Evolutionary conservation across 768 basidiomycete species (phyloP), one percentile per base, ranked within the genome.

Genomic region (Hygrocybe punicea): DNA sequence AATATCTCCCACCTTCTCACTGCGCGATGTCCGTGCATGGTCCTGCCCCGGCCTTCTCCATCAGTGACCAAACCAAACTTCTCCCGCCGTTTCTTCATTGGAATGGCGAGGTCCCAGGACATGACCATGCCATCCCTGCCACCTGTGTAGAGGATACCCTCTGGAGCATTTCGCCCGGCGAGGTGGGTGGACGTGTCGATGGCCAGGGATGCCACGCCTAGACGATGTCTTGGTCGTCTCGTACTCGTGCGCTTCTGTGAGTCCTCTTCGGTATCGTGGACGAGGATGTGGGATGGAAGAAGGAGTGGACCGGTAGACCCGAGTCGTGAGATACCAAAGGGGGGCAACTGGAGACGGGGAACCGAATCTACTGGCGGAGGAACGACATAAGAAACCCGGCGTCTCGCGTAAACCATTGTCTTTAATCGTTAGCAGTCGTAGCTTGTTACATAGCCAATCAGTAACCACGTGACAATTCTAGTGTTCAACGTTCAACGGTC

Each of bases 131-230:
- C 94, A 73, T 97, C 94, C 56, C 94, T 77, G 21, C 92, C 93
- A 24, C 87, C 93, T 2, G 91, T 85, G 68, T 97, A 97, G 2
- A 97, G 73, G 40, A 97, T 94, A 4, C 94, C 94, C 61, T 91
- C 85, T 0, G 94, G 93, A 4, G 78, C 65, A 4, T 70, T 57
- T n/a, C 76, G 77, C 5, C 87, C 87, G n/a, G 79, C 67, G 6
- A 97, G 79, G 47, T 81, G 80, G 2, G 94, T 96, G 0, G 91
- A 86, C 0, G 82, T 80, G 71, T 98, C 94, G 19, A 98, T 75
- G 0, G 91, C 94, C n/a, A 98, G 80, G 1, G 90, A 86, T 1
- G 89, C 84, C 36, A 94, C 85, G 3, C 92, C 92, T 0, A 98
- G 81, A 19, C 93, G 83, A 72, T 98, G 94, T 33, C 86, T 81